These are phyloP conservation scores for Emericellopsis atlantica DNA, from an alignment of 2,329 filamentous ascomycete genomes.

Conservation along the genomic window DNA sequence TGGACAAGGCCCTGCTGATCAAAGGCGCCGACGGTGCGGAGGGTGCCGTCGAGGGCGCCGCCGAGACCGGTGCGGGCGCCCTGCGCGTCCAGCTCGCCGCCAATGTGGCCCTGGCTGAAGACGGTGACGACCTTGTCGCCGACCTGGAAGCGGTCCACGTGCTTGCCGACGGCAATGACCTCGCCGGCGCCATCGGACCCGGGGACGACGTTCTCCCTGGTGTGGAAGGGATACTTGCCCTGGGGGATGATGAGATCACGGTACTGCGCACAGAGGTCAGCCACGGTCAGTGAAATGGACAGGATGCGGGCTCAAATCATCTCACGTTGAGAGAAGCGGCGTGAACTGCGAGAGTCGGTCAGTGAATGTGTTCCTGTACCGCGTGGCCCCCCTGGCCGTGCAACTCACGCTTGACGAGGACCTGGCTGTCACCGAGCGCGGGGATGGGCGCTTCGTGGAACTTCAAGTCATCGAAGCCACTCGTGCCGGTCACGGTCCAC, in stretches of 20 bases:
- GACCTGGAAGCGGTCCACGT: conserved; percentile 32
- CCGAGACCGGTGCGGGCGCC: conserved; percentile 46
- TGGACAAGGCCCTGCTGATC: conserved; percentile 55
- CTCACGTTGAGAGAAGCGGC: conserved; percentile 36
- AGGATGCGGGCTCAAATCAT: background rate
- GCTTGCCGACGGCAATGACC: conserved; percentile 35
- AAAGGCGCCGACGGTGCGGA: conserved; percentile 57
- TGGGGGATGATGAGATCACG: conserved; percentile 38
- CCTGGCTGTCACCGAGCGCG: conserved; percentile 54
- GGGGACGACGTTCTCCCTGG: conserved; percentile 29
- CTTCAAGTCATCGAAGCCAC: conserved; percentile 46
- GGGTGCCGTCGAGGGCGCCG: conserved; percentile 52
- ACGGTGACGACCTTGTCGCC: conserved; percentile 47
- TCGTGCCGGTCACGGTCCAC: conserved; percentile 39
- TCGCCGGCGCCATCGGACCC: conserved; percentile 41
- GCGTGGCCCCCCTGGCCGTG: background rate
- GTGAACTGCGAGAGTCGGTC: conserved; percentile 19
- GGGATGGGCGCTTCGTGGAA: conserved; percentile 44
- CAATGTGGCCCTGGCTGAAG: conserved; percentile 44
- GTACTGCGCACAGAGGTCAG: conserved; percentile 17
- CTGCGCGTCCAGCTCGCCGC: conserved; percentile 21
- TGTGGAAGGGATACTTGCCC: conserved; percentile 32
- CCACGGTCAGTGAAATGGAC: background rate
- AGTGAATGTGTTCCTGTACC: too few relatives aligned
- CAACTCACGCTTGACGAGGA: conserved; percentile 47